Percentiles rank a stretch among this genome's conserved stretches.
These are phyloP conservation scores for Kluyveromyces wickerhamii DNA, from an alignment of 805 yeast genomes.

Conservation along the genomic window DNA sequence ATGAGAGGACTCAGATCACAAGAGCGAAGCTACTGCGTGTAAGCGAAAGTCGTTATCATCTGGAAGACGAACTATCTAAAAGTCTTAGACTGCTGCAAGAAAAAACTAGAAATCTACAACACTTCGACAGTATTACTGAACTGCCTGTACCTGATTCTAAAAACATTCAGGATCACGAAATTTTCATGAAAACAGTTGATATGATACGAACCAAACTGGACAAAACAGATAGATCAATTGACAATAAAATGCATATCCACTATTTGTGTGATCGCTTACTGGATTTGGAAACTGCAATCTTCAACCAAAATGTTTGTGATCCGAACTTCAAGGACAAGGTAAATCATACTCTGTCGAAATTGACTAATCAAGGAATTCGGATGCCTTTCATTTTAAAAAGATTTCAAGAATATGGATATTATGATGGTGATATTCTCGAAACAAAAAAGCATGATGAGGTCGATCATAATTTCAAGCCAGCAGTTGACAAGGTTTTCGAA, in stretches of 20 bases:
- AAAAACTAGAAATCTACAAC: no score
- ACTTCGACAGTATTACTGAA: no score
- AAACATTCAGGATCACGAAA: neutral
- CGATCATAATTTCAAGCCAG: neutral
- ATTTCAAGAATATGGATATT: neutral
- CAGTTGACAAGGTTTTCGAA: neutral
- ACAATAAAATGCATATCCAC: conserved; percentile 2
- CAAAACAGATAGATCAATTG: neutral
- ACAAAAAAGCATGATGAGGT: neutral
- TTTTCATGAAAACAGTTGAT: conserved; percentile 1
- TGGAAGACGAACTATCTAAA: neutral
- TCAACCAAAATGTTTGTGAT: neutral
- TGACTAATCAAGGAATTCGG: conserved; percentile 2
- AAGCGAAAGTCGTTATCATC: no score
- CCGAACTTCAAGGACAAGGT: conserved; percentile 1
- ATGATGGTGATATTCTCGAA: conserved; percentile 1
- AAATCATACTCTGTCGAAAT: neutral
- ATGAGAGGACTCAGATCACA: neutral
- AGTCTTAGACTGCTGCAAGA: no score
- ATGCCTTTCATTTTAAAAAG: conserved; percentile 4
- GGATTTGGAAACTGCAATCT: neutral
- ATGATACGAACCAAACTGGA: neutral
- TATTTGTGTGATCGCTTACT: neutral
- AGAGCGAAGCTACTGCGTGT: neutral
- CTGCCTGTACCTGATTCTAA: no score